Base-by-base conservation (phyloP, 1,139 yeast genomes). In the Geotrichum citri-aurantii region DNA sequence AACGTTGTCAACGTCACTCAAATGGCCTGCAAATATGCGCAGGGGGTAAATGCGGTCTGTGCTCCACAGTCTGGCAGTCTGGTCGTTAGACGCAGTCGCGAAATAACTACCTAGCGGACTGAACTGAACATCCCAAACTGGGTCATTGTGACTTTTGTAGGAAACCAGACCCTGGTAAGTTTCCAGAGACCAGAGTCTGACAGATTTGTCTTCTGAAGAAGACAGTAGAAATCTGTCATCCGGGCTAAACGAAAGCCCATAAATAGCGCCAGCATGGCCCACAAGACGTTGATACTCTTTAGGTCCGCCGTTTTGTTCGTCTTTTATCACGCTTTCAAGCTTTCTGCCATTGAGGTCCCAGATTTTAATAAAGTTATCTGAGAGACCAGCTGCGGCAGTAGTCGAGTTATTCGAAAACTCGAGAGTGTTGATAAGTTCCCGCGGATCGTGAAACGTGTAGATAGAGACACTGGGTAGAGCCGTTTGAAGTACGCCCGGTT, bases 381-480 rank as follows among this genome's bases (percentile, higher is more conserved):
- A 90, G 69, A 93, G 93, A 6, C 99, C 99, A 26, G 92, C 96
- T 0, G 98, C 98, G 48, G 89, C 86, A 65, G 91, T 69, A 37
- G 91, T 84, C 21, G 95, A 84, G 70, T 92, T 97, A 55, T 86
- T 89, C 66, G 93, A 90, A 74, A 92, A 92, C 62, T 85, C 88
- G 56, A 93, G 72, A 58, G 92, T 84, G 21, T 95, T 88, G 79
- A 93, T 78, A 62, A 88, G 95, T 64, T 88, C 87, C 70, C 88
- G 86, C 11, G 98, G 88, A 73, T 95, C 93, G 77, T 93, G 99
- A 75, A 95, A 92, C 0, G 99, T 93, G 75, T 93, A 95, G 96
- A 93, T 90, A 73, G 98, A 93, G 48, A 93, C 96, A 59, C 96
- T 88, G 12, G 99, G 99, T 27, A 95, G 81, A 31, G 90, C 77